Evolutionary conservation across 306 rosid genomes (phyloP), one percentile per base, ranked within the genome.

Genomic region (Malus sylvestris): DNA sequence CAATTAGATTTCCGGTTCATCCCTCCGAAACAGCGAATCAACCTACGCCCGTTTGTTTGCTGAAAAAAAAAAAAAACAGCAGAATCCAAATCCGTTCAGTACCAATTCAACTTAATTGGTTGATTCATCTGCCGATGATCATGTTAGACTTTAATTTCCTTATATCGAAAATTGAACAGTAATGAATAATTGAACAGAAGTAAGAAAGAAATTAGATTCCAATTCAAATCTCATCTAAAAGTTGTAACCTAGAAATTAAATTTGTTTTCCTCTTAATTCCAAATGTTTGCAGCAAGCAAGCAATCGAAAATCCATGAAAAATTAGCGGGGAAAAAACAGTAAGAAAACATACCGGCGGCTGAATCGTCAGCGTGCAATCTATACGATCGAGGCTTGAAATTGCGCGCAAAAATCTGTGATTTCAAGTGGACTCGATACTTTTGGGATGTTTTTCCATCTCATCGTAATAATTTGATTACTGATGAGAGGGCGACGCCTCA

Each of bases 1-100:
- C 99, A 95, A 80, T 42, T 80, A 55, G 81, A 49, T 82, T 82
- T 95, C 78, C 90, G 83, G 77, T 85, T 84, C 96, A 83, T 16
- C 27, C 40, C 46, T 44, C 57, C n/a, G 44, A 70, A 45, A 32
- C 44, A 27, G 33, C 33, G 13, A 27, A 77, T 40, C 25, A 33
- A 25, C 20, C 71, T 25, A 27, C 46, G 10, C 13, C 27, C 14
- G n/a, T 30, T 58, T 71, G 51, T 19, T 53, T 65, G 38, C 68
- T 65, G 58, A 20, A 59, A 35, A 60, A 18, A 25, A 5, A 33
- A 33, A 33, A 33, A 33, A 33, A 27, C 5, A 46, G n/a, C 66
- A 58, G 20, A 61, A 74, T 27, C 33, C 19, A 16, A 61, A 45
- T 57, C 63, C 27, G 22, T 64, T 64, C 22, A 46, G 38, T 18